Base-by-base conservation (phyloP, 2,329 filamentous ascomycete species). In the Xylaria sp. region DNA sequence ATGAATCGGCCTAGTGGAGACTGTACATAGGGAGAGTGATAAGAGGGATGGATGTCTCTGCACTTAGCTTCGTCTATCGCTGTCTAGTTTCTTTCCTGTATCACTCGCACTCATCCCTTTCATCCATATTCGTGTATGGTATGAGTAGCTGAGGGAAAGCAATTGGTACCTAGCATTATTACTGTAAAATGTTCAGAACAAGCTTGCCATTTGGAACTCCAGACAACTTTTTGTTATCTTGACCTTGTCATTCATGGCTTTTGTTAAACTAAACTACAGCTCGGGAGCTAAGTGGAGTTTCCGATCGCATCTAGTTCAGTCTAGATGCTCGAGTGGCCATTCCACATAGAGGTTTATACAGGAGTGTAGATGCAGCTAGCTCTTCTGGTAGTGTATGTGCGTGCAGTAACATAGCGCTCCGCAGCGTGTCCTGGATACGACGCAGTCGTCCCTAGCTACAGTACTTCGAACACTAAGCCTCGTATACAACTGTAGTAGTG, bases 381-480 rank as follows among this genome's bases (percentile, higher is more conserved):
- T 23, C 6, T 45, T 45, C 50, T 53, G 25, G 5, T 58, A 30
- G 30, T 25, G 45, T 30, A 50, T 8, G 13, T 56, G 34, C 15
- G 13, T 56, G 34, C 34, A 20, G 30, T 56, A 28, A n/a, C n/a
- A n/a, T n/a, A n/a, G n/a, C n/a, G n/a, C 39, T 43, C 15, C 39
- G 58, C 20, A 62, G 52, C 52, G 4, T 53, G 20, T 45, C 45
- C 6, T 55, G 28, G 12, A 68, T 65, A 61, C 56, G 41, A 65
- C 61, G 36, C 20, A 34, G 56, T 10, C 28, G 36, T 41, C 39
- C n/a, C 20, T 23, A 46, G 30, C n/a, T 25, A 48, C n/a, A n/a
- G n/a, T n/a, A n/a, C 25, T 32, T 48, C 18, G 2, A 28, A 50
- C 20, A 43, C 3, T 7, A 34, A 18, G 23, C 20, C 48, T 4